Base-by-base conservation (phyloP, 768 basidiomycete species). In the Trametes cinnabarina region DNA sequence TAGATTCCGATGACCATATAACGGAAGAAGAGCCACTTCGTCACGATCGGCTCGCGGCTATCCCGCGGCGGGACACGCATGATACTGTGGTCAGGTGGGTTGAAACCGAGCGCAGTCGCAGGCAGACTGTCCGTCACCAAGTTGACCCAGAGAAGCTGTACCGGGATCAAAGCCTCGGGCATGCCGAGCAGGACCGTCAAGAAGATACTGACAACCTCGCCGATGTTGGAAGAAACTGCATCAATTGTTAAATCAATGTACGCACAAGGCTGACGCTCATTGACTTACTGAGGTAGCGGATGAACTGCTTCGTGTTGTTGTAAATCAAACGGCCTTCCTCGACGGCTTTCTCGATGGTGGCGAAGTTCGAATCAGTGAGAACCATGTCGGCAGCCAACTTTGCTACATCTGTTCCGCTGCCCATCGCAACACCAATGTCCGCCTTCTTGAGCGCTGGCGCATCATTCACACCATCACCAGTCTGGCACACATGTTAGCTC, bases 301-400 rank as follows among this genome's bases (percentile, higher is more conserved):
- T 98, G 74, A 99, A 99, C 71, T 98, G 96, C 76, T 99, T 99
- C 43, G 95, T 98, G 76, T 99, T 99, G 76, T 98, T 98, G 75
- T 98, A 98, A 68, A 98, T 99, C 57, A 96, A 80, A 73, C 96
- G 80, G 65, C 96, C 96, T 76, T 99, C 96, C 73, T 98, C 96
- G 43, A 99, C 94, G 8, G 96, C 96, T 65, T 86, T 79, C 72
- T 97, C 95, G 73, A 99, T 98, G 7, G 94, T 95, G 11, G 94
- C 88, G 73, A 99, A 99, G 78, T 98, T 98, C 47, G 94, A 94
- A 72, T 96, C 94, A 5, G 92, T 90, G 49, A 95, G 83, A 28
- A 99, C 94, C 94, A 99, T 96, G 73, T 99, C 96, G 8, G 96
- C 93, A 4, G 96, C 97, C 58, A 97, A 78, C 75, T 98, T 98